Evolutionary conservation across 2,329 filamentous ascomycete species (phyloP), one percentile per base, ranked within the genome.

Genomic region (Paracoccidioides brasiliensis): DNA sequence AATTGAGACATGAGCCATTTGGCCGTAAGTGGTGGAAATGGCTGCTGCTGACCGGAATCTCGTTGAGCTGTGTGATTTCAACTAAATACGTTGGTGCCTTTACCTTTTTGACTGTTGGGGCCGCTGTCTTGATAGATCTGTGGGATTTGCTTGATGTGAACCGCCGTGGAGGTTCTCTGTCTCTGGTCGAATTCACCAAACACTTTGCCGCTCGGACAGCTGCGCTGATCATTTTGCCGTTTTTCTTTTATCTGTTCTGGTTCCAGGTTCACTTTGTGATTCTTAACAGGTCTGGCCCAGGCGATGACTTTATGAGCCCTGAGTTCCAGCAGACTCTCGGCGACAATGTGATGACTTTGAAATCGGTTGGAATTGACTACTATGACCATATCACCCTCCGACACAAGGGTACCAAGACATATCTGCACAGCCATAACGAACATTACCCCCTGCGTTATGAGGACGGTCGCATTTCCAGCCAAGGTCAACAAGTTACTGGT

Each of bases 21-120:
- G 83, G 86, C 58, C 82, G 90, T 59, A 97, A 98, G 75, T 98
- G 93, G 93, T 98, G 93, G 93, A 98, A 98, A 74, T 98, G 93
- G 93, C 81, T 98, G 57, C 82, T 98, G 59, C 74, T 97, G 64
- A 98, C 93, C 6, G 93, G 93, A 58, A 91, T 98, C 69, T 85
- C 85, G 58, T 80, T 98, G 69, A 96, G 90, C 69, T 97, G 91
- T 70, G 93, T 96, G 69, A 97, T 98, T 65, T 97, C 93, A 55
- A 95, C 88, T 70, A 98, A 98, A 77, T 98, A 98, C 63, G 90
- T 98, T 57, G 93, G 93, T 64, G 79, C 88, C 42, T 98, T 98
- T 72, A 94, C 90, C 66, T 98, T 98, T 73, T 84, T 97, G 71
- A 95, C 91, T 59, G 93, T 98, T 64, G 93, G 93, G 62, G 90